Evolutionary conservation across 2,329 filamentous ascomycete species (phyloP).

Genomic region (Hirsutella rhossiliensis): DNA sequence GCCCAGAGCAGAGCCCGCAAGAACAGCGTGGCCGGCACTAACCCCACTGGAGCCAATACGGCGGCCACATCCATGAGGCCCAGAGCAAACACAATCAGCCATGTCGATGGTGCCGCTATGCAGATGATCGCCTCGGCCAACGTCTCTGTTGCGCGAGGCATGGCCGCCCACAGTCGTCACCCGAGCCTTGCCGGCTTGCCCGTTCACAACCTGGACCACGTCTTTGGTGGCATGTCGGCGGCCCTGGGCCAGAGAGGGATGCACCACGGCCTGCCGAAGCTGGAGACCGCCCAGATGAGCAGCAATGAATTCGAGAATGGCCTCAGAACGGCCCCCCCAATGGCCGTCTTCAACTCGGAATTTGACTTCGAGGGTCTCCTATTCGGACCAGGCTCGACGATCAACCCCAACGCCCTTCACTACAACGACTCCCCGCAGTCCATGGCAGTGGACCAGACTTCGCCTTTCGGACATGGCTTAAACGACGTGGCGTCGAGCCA

Average conservation of each 20-base stretch:
- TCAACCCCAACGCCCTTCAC: slow-evolving; percentile 66
- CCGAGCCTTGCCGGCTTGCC: slow-evolving; percentile 61
- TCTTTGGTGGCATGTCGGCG: slow-evolving; percentile 62
- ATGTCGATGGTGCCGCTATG: slow-evolving; percentile 68
- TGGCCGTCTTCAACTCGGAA: slow-evolving; percentile 51
- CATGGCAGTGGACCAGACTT: slow-evolving; percentile 48
- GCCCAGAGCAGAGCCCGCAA: slow-evolving; percentile 71
- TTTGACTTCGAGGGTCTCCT: slow-evolving; percentile 37
- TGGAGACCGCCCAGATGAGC: slow-evolving; percentile 66
- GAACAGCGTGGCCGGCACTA: slow-evolving; percentile 66
- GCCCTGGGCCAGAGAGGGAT: slow-evolving; percentile 54
- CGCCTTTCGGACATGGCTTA: slow-evolving; percentile 45
- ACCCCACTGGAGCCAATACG: slow-evolving; percentile 29
- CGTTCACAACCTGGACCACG: slow-evolving; percentile 44
- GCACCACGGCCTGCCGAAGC: slow-evolving; percentile 60
- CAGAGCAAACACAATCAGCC: slow-evolving; percentile 90
- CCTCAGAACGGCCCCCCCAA: slow-evolving; percentile 64
- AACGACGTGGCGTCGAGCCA: slow-evolving; percentile 45
- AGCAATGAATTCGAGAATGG: slow-evolving; percentile 53
- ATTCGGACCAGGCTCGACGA: slow-evolving; percentile 55
- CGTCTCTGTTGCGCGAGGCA: slow-evolving; percentile 35
- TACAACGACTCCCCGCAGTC: slow-evolving; percentile 68
- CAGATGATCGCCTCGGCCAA: slow-evolving; percentile 57
- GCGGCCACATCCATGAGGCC: slow-evolving; percentile 59
- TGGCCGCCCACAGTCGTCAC: slow-evolving; percentile 55